A percentile compares a stretch with the other conserved stretches of the same genome.
Evolutionary conservation across 1,284 basidiomycete genomes (phyloP).

Genomic region (Puccinia novopanici): DNA sequence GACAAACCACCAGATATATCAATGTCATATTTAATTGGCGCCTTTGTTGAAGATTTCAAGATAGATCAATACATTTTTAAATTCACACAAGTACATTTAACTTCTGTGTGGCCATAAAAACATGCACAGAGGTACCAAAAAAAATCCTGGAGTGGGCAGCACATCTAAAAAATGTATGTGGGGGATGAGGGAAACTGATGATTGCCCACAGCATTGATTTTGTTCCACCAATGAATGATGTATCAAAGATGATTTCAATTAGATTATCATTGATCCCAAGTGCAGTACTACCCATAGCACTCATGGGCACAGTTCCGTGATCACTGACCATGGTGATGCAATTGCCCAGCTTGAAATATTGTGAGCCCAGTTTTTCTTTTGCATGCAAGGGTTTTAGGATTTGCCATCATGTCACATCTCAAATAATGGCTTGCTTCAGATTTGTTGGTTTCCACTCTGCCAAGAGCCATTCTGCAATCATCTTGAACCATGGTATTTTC

Average conservation of each 20-base stretch:
- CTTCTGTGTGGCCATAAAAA: too few species aligned
- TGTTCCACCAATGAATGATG: constrained; percentile 87
- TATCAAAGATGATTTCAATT: constrained; percentile 97
- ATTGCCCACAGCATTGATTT: too few species aligned
- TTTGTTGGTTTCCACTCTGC: constrained; percentile 66
- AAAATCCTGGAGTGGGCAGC: too few species aligned
- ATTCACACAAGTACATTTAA: too few species aligned
- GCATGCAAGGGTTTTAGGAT: constrained; percentile 91
- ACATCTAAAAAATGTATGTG: too few species aligned
- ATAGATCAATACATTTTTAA: too few species aligned
- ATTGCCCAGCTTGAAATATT: constrained; percentile 89
- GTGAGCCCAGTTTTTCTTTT: constrained; percentile 82
- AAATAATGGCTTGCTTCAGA: constrained; percentile 86
- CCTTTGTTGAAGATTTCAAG: too few species aligned
- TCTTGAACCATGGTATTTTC: constrained; percentile 75
- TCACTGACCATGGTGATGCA: constrained; percentile 94
- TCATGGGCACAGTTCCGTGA: constrained; percentile 82
- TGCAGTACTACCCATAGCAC: constrained; percentile 86
- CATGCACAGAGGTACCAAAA: too few species aligned
- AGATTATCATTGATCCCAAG: constrained; percentile 81
- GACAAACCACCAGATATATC: too few species aligned
- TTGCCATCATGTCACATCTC: constrained; percentile 88
- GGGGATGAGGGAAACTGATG: too few species aligned
- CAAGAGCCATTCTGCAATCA: constrained; percentile 70
- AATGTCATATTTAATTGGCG: too few species aligned